A percentile compares a stretch with the other conserved stretches of the same genome.
phyloP scores from a whole-genome alignment of 805 yeast species.

The Kluyveromyces starmeri region DNA sequence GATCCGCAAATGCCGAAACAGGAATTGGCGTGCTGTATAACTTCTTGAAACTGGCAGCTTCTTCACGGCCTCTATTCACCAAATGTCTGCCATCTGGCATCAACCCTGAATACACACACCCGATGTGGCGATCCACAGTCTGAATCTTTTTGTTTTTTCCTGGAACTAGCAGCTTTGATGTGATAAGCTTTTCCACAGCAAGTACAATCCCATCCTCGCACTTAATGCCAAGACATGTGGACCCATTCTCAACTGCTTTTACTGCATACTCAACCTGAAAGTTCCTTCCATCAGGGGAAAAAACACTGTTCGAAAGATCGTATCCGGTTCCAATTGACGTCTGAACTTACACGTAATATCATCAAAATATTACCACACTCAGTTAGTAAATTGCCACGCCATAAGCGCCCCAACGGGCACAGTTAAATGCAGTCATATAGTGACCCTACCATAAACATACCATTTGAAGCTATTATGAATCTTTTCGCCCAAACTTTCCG shows the following conservation, averaged over 20 bases:
- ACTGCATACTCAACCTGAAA: slow-evolving; percentile 97
- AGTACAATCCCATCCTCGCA: slow-evolving; percentile 91
- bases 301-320: slow-evolving; percentile 94
- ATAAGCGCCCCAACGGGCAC: no score
- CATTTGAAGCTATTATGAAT: no score
- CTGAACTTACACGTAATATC: slow-evolving; percentile 20
- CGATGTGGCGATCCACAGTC: slow-evolving; percentile 86
- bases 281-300: slow-evolving; percentile 80
- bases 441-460: no score
- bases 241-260: slow-evolving; percentile 96
- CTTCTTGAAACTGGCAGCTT: slow-evolving; percentile 69
- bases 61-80: slow-evolving; percentile 87
- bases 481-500: no score
- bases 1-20: slow-evolving; percentile 73
- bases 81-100: slow-evolving; percentile 95
- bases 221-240: slow-evolving; percentile 88
- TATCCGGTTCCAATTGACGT: slow-evolving; percentile 98
- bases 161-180: slow-evolving; percentile 82
- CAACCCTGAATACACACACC: slow-evolving; percentile 90
- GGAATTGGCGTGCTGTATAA: slow-evolving; percentile 70
- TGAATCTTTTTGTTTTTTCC: slow-evolving; percentile 86
- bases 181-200: slow-evolving; percentile 89
- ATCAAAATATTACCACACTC: not conserved
- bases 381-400: no score
- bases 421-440: no score